Evolutionary conservation across 352 stramenopile species (phyloP), one percentile per base, ranked within the genome.

Genomic region (Globisporangium cederbergense): DNA sequence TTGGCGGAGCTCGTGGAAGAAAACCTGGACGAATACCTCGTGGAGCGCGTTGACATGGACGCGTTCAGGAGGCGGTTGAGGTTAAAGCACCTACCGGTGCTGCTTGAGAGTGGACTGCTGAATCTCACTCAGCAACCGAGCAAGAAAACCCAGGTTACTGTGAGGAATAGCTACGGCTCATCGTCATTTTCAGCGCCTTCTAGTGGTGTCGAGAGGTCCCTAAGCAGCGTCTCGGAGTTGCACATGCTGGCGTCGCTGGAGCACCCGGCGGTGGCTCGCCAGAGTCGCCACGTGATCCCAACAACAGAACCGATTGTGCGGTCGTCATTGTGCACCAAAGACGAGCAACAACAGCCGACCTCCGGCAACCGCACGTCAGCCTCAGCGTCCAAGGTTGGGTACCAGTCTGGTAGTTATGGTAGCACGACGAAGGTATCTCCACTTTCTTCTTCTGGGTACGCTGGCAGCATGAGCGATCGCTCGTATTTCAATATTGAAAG

Each of bases 21-120:
- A 0, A 65, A 70, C 25, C 56, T 88, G 7, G 81, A 90, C 20
- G 77, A 89, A 20, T 85, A 74, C 49, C 71, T 78, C 18, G 40
- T 78, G 10, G 74, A 87, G 18, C 76, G 76, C 43, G 67, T 87
- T 20, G 80, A 89, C 64, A 72, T 83, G 51, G 77, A 81, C 52
- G 72, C 62, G 2, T 56, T 91, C 13, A 66, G 76, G 18, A 49
- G 64, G 1, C 67, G 80, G 50, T 54, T 88, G 18, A 68, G 71
- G 20, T 66, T 73, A 49, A 76, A 78, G 4, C 60, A 74, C 18
- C 14, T 86, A 2, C 72, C 79, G 0, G 54, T 66, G 32, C 61
- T 90, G 53, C 68, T 71, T 16, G 70, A 71, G 4, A 83, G 81
- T 32, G 70, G 76, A 1, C 71, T 66, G 0, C 42, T 88, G 6